Percentiles rank a stretch among this genome's conserved stretches.
phyloP scores from a whole-genome alignment of 345 rosid species.

The Turritis glabra region DNA sequence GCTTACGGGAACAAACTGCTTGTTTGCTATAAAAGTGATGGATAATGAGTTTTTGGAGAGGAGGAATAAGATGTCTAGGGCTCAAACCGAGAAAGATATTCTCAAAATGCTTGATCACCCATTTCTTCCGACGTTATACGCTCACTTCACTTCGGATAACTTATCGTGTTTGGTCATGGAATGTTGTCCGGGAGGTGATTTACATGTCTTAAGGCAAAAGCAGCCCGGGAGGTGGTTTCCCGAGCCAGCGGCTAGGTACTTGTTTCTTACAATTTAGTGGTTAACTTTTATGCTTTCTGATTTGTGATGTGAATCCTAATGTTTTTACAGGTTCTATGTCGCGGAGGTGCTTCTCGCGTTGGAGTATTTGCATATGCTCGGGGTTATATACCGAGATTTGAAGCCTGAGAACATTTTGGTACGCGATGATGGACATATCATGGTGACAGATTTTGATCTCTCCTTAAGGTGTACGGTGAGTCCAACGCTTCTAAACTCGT shows the following conservation, averaged over 20 bases:
- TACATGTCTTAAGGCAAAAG: conserved; percentile 91
- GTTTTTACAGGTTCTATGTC: conserved; percentile 69
- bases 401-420: conserved; percentile 97
- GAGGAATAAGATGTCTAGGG: conserved; percentile 92
- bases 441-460: conserved; percentile 96
- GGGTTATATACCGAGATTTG: conserved; percentile 85
- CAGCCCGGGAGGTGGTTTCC: conserved; percentile 80
- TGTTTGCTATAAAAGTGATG: conserved; percentile 96
- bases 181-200: conserved; percentile 95
- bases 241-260: conserved; percentile 92
- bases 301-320: background rate
- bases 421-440: conserved; percentile 93
- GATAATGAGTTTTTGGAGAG: conserved; percentile 89
- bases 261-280: background rate
- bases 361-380: conserved; percentile 98
- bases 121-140: conserved; percentile 83
- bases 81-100: conserved; percentile 93
- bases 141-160: conserved; percentile 86
- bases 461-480: conserved; percentile 86
- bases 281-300: background rate
- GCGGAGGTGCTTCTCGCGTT: conserved; percentile 97
- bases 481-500: conserved; percentile 79
- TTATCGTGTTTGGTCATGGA: conserved; percentile 96
- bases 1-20: conserved; percentile 70
- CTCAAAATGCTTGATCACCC: conserved; percentile 92